Base-by-base conservation (phyloP, 2,329 filamentous ascomycete genomes). In the Penicillium sp. region DNA sequence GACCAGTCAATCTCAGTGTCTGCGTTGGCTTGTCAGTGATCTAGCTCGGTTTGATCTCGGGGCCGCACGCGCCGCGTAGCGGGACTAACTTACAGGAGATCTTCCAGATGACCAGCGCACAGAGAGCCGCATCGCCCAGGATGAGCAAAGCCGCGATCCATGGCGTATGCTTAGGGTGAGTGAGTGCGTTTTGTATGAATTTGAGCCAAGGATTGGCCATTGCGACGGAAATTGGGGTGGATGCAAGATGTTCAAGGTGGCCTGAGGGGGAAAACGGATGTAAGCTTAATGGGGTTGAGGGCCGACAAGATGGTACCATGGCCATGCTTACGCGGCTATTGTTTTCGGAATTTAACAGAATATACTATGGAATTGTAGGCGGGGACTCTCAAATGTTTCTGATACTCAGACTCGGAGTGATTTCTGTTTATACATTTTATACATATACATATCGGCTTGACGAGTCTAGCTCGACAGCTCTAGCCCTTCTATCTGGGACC, bases 1-100 rank as follows among this genome's bases (percentile, higher is more conserved):
- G 84, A 85, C 94, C 94, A 99, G 78, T 99, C 95, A 71, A 99
- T 99, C 77, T 99, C 95, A 44, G 95, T 99, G 74, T 99, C 95
- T 91, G 66, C 44, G 18, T 51, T 50, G 35, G 36, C 2, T 33
- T 43, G 24, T 40, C 14, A 49, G 52, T 53, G 53, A 60, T 68
- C 3, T 63, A 68, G 65, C 50, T 57, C 24, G 35, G 52, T 49
- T 50, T 54, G 40, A 56, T 54, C 41, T 39, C 47, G 35, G 16
- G n/a, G 39, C 13, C 6, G 16, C n/a, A 51, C 54, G 60, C 41
- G 56, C 56, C 41, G 39, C 24, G 39, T 10, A n/a, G 13, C 18
- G 16, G 16, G 39, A 49, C 41, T 27, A 44, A 37, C 89, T 79
- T 81, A 96, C 92, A 96, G 41, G 92, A 88, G 58, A 96, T 83